Evolutionary conservation across 2,329 filamentous ascomycete species (phyloP).

Genomic region (Aspergillus novoparasiticus): DNA sequence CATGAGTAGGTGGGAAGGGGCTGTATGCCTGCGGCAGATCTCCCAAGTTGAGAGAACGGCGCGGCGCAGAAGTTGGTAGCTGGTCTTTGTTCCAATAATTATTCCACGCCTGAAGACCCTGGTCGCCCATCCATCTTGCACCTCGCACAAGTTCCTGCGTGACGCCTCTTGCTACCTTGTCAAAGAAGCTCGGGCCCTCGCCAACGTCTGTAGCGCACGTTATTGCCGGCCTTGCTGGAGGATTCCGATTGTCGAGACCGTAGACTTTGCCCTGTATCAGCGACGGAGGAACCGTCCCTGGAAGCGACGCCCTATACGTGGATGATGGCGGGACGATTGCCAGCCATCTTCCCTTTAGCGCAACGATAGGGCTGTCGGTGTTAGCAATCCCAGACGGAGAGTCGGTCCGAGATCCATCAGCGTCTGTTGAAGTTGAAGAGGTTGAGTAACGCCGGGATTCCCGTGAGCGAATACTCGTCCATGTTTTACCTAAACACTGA

Average conservation of each 20-base stretch:
- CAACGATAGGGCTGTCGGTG: slow-evolving; percentile 43
- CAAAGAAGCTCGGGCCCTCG: slow-evolving; percentile 50
- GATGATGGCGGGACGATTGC: slow-evolving; percentile 47
- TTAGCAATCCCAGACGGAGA: slow-evolving; percentile 31
- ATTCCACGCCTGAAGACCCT: slow-evolving; percentile 53
- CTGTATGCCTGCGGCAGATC: slow-evolving; percentile 37
- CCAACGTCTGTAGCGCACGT: slow-evolving; percentile 50
- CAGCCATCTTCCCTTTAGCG: slow-evolving; percentile 50
- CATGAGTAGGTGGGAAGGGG: slow-evolving; percentile 51
- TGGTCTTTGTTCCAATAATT: slow-evolving; percentile 53
- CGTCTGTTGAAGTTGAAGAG: slow-evolving; percentile 49
- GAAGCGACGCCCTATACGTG: slow-evolving; percentile 42
- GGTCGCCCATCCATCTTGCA: slow-evolving; percentile 53
- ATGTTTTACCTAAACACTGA: slow-evolving; percentile 81
- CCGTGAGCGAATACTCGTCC: slow-evolving; percentile 75
- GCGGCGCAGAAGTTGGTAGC: slow-evolving; percentile 27
- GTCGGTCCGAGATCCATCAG: slow-evolving; percentile 45
- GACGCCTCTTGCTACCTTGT: slow-evolving; percentile 52
- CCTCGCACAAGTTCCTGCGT: slow-evolving; percentile 52
- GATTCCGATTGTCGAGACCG: slow-evolving; percentile 46
- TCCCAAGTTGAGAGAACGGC: slow-evolving; percentile 32
- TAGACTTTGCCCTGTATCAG: slow-evolving; percentile 39
- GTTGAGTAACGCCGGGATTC: slow-evolving; percentile 48
- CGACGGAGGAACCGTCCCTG: slow-evolving; percentile 42
- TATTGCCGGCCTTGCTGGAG: slow-evolving; percentile 44